Evolutionary conservation across 1,284 basidiomycete genomes (phyloP).

Genomic region (Rhodotorula sp.): DNA sequence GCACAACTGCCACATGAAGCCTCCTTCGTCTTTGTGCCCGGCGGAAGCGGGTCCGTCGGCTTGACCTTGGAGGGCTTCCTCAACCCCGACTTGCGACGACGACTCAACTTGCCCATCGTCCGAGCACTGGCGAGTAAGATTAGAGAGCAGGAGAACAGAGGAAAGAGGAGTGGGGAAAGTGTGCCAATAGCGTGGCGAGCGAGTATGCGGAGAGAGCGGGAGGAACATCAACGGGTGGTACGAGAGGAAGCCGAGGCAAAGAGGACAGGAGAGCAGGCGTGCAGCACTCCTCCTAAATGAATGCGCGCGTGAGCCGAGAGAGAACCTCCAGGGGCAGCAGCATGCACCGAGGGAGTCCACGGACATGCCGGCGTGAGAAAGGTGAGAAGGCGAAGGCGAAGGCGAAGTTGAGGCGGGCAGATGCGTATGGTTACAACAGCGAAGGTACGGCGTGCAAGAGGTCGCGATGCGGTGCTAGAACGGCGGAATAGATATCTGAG

Average conservation of each 20-base stretch:
- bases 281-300: no score
- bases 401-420: no score
- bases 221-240: neutral
- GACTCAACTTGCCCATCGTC: no score
- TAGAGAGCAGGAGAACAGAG: neutral
- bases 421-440: neutral
- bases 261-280: neutral
- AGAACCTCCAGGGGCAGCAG: no score
- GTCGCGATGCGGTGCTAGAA: neutral
- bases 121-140: neutral
- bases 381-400: neutral
- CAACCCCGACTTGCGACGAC: neutral
- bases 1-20: neutral
- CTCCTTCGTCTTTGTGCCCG: neutral
- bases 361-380: neutral
- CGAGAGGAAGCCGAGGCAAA: neutral
- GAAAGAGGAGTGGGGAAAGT: neutral
- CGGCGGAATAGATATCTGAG: constrained; percentile 23
- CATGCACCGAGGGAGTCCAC: neutral
- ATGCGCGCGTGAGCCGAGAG: no score
- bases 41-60: neutral
- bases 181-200: neutral
- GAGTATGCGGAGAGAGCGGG: neutral
- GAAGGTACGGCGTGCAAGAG: neutral
- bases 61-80: constrained; percentile 5